phyloP scores from a whole-genome alignment of 148 eudicot species.

The Rheum nobile region DNA sequence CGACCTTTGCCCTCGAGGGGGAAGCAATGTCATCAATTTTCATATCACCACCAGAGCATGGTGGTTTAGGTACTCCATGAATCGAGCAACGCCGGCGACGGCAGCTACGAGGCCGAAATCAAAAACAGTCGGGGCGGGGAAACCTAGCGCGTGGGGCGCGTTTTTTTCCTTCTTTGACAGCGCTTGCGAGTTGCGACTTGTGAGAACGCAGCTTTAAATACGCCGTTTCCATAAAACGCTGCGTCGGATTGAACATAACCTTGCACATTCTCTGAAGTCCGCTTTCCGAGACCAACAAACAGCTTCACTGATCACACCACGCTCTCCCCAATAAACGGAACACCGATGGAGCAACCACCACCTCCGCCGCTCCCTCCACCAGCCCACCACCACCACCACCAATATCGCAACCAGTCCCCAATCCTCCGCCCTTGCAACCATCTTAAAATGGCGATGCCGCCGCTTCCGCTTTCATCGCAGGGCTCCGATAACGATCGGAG shows the following conservation, averaged over 20 bases:
- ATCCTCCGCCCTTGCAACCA: background rate
- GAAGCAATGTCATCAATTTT: no score
- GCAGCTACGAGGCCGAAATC: no score
- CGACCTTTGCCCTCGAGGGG: no score
- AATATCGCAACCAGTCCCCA: background rate
- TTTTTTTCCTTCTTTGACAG: no score
- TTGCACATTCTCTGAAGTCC: slow-evolving; percentile 5
- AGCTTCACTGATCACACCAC: background rate
- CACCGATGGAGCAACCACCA: slow-evolving; percentile 1
- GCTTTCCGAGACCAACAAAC: background rate
- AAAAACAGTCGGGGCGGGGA: no score
- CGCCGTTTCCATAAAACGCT: background rate
- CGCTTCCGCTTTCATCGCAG: slow-evolving; percentile 17
- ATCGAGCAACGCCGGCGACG: no score
- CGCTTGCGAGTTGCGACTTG: no score
- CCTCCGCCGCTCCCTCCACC: slow-evolving; percentile 7
- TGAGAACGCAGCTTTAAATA: background rate
- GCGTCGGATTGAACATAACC: background rate
- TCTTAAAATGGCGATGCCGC: slow-evolving; percentile 21
- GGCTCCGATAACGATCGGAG: slow-evolving; percentile 39
- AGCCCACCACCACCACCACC: background rate
- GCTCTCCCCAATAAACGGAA: background rate
- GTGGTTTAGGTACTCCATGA: no score
- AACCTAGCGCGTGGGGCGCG: no score
- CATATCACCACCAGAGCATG: no score